phyloP scores from a whole-genome alignment of 345 rosid species.

The Gynandropsis gynandra region DNA sequence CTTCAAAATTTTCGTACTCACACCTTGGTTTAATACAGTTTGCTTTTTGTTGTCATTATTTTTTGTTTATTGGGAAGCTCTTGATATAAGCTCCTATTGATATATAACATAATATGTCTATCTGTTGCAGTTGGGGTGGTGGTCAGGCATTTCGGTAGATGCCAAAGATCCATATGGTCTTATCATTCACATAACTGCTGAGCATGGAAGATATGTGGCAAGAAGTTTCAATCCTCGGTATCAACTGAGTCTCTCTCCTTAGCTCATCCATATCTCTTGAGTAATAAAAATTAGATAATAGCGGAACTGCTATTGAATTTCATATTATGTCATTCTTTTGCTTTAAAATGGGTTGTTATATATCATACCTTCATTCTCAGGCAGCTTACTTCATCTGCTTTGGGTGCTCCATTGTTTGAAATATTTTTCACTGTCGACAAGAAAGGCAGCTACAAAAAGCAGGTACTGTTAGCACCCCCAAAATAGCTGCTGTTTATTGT shows the following conservation, averaged over 20 bases:
- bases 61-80: too few relatives aligned
- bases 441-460: constrained; percentile 71
- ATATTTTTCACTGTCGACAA: constrained; percentile 57
- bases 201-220: constrained; percentile 93
- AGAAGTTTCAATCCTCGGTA: constrained; percentile 84
- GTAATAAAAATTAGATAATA: not conserved
- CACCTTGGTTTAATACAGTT: not conserved
- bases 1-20: not conserved
- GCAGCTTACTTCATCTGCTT: constrained; percentile 67
- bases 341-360: constrained; percentile 15
- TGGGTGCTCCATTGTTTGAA: constrained; percentile 77
- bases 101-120: too few relatives aligned
- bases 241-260: constrained; percentile 8
- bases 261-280: constrained; percentile 9
- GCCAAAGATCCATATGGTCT: constrained; percentile 74
- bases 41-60: not conserved
- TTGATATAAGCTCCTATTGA: too few relatives aligned
- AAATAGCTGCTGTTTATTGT: constrained; percentile 1
- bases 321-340: not conserved
- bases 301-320: not conserved
- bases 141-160: constrained; percentile 85
- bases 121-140: constrained; percentile 79
- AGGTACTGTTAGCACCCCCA: constrained; percentile 45
- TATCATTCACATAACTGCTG: constrained; percentile 79
- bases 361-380: constrained; percentile 35